A percentile compares a stretch with the other conserved stretches of the same genome.
Evolutionary conservation across 2,329 filamentous ascomycete species (phyloP).

Genomic region (Curvularia hawaiiensis): DNA sequence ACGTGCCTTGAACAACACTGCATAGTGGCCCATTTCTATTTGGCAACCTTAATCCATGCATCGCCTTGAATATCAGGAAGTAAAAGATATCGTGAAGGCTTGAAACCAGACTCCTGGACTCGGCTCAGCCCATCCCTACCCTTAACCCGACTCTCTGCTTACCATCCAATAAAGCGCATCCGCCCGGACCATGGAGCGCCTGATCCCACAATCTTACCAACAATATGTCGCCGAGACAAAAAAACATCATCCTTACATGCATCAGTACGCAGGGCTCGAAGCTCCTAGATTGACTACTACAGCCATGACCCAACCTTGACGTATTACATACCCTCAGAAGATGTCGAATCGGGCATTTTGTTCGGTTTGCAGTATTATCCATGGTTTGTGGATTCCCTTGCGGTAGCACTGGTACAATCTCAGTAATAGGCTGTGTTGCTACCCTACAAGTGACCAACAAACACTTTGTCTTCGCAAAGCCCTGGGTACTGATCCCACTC

Average conservation of each 20-base stretch:
- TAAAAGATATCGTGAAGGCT: not conserved
- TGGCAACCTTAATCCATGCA: too few relatives aligned
- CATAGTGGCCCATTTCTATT: not conserved
- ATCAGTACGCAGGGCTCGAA: not conserved
- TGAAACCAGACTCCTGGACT: not conserved
- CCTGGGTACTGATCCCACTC: not conserved
- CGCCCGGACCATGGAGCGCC: not conserved
- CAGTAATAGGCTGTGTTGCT: not conserved
- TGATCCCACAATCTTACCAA: not conserved
- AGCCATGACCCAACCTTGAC: not conserved
- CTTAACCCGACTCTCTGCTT: too few relatives aligned
- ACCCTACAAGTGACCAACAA: not conserved
- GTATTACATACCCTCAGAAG: not conserved
- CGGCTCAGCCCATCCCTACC: not conserved
- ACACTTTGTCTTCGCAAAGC: not conserved
- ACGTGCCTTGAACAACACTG: not conserved
- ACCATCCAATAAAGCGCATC: not conserved
- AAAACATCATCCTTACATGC: too few relatives aligned
- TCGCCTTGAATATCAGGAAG: not conserved
- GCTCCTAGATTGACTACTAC: not conserved
- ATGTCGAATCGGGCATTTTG: not conserved
- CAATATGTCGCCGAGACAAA: not conserved
- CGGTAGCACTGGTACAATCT: not conserved
- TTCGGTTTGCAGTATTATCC: not conserved
- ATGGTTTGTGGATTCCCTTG: not conserved